phyloP scores from a whole-genome alignment of 2,329 filamentous ascomycete species.

The Fusarium subtropicale region DNA sequence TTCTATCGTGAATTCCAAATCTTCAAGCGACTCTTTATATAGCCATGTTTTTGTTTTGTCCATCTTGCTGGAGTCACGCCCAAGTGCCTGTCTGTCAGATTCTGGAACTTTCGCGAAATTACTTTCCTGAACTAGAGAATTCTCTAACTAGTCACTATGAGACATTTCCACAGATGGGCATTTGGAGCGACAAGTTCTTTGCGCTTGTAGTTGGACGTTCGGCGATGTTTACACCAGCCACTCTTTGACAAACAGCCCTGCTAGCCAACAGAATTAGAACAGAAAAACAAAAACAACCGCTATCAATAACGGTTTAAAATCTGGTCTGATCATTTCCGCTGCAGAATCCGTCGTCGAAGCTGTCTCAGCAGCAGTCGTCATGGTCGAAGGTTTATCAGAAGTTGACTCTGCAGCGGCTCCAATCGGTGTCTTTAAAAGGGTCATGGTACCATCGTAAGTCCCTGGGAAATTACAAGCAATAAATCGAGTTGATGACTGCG shows the following conservation, averaged over 20 bases:
- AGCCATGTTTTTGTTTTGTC: neutral
- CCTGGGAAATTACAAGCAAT: neutral
- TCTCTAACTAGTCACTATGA: neutral
- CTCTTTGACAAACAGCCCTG: no score
- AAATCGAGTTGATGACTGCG: neutral
- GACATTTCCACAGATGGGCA: neutral
- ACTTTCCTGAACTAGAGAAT: neutral
- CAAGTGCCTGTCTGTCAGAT: neutral
- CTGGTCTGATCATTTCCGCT: no score
- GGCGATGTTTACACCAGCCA: neutral
- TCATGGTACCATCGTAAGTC: neutral
- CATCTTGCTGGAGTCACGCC: neutral
- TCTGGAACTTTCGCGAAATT: constrained; percentile 2
- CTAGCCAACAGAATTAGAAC: neutral
- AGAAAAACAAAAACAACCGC: neutral
- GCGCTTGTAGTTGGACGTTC: neutral
- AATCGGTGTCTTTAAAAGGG: neutral
- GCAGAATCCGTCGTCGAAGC: neutral
- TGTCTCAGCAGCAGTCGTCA: neutral
- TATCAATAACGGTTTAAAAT: neutral
- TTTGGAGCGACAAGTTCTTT: neutral
- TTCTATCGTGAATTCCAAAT: neutral
- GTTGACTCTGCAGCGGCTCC: neutral
- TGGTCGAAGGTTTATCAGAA: neutral
- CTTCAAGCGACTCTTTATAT: neutral